Conservation (phyloP, 2,329 filamentous ascomycete genomes). For the Ophiobolus disseminans region DNA sequence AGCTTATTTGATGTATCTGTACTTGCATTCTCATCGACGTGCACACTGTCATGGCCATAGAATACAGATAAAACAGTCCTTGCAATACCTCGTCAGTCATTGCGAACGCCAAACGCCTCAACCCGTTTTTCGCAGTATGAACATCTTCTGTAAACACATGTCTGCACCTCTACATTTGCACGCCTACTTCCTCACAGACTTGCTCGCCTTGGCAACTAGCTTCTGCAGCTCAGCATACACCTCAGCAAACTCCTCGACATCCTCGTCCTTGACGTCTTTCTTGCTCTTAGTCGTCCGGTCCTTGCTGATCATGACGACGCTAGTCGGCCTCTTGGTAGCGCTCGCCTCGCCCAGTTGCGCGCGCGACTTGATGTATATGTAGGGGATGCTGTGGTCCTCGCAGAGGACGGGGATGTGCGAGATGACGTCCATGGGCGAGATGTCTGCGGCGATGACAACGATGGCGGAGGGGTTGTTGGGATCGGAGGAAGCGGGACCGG, state of each 20-base stretch:
- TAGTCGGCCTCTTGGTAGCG: conserved; percentile 94
- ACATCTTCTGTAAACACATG: not conserved
- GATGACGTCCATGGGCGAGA: conserved; percentile 98
- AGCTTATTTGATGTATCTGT: too few relatives aligned
- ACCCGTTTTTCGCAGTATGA: conserved; percentile 2
- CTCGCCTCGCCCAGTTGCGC: conserved; percentile 93
- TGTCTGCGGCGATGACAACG: conserved; percentile 94
- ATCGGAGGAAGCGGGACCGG: conserved; percentile 66
- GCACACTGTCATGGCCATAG: too few relatives aligned
- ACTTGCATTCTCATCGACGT: too few relatives aligned
- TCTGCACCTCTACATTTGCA: not conserved
- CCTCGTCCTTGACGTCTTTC: conserved; percentile 56
- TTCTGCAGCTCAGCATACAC: conserved; percentile 65
- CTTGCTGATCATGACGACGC: conserved; percentile 83
- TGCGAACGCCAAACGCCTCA: conserved; percentile 5
- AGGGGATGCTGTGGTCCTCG: conserved; percentile 97
- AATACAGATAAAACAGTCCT: not conserved
- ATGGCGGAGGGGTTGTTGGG: conserved; percentile 69
- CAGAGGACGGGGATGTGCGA: conserved; percentile 96
- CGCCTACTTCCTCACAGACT: conserved; percentile 61
- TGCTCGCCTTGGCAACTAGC: conserved; percentile 64
- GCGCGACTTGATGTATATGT: conserved; percentile 91
- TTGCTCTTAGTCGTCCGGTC: conserved; percentile 59
- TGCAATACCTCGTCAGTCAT: not conserved
- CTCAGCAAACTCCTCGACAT: conserved; percentile 57